These are phyloP conservation scores for Apodospora peruviana DNA, from an alignment of 495 filamentous ascomycete species.

Conservation along the genomic window DNA sequence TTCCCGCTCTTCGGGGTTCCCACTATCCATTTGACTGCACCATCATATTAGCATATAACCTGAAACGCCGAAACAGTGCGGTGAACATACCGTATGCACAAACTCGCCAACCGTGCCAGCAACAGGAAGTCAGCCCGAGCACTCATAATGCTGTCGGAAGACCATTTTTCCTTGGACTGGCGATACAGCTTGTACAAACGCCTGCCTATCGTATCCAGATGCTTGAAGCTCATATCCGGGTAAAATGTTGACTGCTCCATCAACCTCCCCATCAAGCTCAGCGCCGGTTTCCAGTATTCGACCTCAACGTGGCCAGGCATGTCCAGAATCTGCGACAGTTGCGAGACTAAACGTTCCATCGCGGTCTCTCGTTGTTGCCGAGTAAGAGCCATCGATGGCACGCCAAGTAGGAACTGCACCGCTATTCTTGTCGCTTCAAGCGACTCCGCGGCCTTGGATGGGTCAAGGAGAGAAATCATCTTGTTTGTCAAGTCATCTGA, in stretches of 20 bases:
- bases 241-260: constrained; percentile 45
- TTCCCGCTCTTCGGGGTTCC: constrained; percentile 27
- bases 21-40: constrained; percentile 26
- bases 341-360: constrained; percentile 19
- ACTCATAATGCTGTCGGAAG: constrained; percentile 3
- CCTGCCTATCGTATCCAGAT: constrained; percentile 20
- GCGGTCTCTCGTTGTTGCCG: constrained; percentile 17
- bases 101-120: constrained; percentile 22
- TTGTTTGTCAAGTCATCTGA: constrained; percentile 13
- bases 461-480: constrained; percentile 12
- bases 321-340: constrained; percentile 5
- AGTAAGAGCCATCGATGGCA: constrained; percentile 13
- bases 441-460: constrained; percentile 10
- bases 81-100: constrained; percentile 24
- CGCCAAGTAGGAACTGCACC: constrained; percentile 16
- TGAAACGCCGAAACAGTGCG: not conserved
- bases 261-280: constrained; percentile 43
- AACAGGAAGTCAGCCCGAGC: constrained; percentile 15
- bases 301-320: constrained; percentile 7
- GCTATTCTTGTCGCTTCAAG: constrained; percentile 9
- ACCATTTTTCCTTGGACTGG: constrained; percentile 6
- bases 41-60: constrained; percentile 5
- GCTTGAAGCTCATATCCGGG: constrained; percentile 27
- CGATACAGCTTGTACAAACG: constrained; percentile 10
- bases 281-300: constrained; percentile 25